Conservation (phyloP, 108 stramenopile genomes). For the Cylindrotheca closterium region DNA sequence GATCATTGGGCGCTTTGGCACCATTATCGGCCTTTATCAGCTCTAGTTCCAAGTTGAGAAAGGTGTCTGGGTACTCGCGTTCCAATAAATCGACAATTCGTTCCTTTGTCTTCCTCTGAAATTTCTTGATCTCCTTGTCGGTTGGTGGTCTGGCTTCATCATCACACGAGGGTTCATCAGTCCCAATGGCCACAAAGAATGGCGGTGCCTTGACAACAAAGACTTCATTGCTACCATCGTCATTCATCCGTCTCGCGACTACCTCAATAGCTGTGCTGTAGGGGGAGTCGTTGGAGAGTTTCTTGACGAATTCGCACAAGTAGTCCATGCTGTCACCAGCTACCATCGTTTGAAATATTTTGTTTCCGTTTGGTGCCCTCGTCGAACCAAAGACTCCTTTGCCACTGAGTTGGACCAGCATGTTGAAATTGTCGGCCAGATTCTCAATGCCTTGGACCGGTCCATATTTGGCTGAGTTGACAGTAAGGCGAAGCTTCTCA, state of each 20-base stretch:
- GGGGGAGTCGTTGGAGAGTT: slow-evolving; percentile 4
- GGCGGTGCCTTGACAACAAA: slow-evolving; percentile 4
- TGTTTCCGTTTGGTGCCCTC: slow-evolving; percentile 1
- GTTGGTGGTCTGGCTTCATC: slow-evolving; percentile 6
- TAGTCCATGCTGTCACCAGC: slow-evolving; percentile 21
- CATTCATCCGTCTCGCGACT: slow-evolving; percentile 4
- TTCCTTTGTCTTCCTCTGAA: slow-evolving; percentile 6
- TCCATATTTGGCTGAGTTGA: no score
- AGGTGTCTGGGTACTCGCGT: slow-evolving; percentile 15
- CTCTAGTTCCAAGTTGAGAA: slow-evolving; percentile 9
- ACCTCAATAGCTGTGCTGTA: slow-evolving; percentile 16
- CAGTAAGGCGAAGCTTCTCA: no score
- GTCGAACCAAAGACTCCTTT: background rate
- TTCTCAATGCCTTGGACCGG: no score
- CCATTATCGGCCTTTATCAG: slow-evolving; percentile 6
- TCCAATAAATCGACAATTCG: slow-evolving; percentile 11
- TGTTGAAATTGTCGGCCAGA: slow-evolving; percentile 12
- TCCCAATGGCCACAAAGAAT: slow-evolving; percentile 20
- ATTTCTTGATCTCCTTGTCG: slow-evolving; percentile 4
- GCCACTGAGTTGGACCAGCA: slow-evolving; percentile 13
- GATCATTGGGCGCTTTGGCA: slow-evolving; percentile 12
- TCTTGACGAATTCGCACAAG: slow-evolving; percentile 13
- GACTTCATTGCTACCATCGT: background rate
- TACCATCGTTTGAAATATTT: slow-evolving; percentile 17
- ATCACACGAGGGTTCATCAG: slow-evolving; percentile 8